Base-by-base conservation (phyloP, 768 basidiomycete genomes). In the Brasilioporus rufonigricans region DNA sequence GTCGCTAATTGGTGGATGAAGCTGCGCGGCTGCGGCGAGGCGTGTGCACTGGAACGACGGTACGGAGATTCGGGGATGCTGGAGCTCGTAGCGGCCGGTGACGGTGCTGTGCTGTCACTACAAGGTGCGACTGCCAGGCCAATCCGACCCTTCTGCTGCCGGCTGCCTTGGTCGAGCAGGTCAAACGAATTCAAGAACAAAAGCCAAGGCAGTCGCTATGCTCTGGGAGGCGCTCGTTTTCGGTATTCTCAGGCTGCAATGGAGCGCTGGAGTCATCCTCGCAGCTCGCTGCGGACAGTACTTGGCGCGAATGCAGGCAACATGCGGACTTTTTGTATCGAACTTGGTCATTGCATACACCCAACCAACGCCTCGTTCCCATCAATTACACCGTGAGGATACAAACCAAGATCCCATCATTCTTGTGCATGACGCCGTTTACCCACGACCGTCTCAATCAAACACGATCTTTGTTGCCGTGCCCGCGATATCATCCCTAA, bases 401-500 rank as follows among this genome's bases (percentile, higher is more conserved):
- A 29, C 38, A 44, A 19, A 35, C 51, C 31, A 29, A 14, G 8
- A 10, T 32, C 32, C 29, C 47, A 35, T 33, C 53, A 33, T 58
- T 23, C 57, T 16, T 58, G 19, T 23, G 2, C 9, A 13, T 16
- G 26, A 21, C 47, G 6, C 31, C 36, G 27, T 5, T 21, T 21
- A 23, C 47, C 48, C 55, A 36, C 53, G 31, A 8, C 50, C 45
- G 43, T n/a, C 63, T 67, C 74, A 80, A 23, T 67, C 65, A 66
- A 92, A 92, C 44, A 84, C 85, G 59, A 91, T 91, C 77, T 88
- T 90, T 11, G 83, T 89, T n/a, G 88, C 84, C 2, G 76, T 82
- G 21, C 79, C 79, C 23, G 80, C 79, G 43, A 77, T 72, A 56
- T 78, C 78, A 60, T 89, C 84, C 52, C 87, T 71, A 71, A 80